These are phyloP conservation scores for Penicillium maclennaniae DNA, from an alignment of 495 filamentous ascomycete genomes.

Conservation along the genomic window DNA sequence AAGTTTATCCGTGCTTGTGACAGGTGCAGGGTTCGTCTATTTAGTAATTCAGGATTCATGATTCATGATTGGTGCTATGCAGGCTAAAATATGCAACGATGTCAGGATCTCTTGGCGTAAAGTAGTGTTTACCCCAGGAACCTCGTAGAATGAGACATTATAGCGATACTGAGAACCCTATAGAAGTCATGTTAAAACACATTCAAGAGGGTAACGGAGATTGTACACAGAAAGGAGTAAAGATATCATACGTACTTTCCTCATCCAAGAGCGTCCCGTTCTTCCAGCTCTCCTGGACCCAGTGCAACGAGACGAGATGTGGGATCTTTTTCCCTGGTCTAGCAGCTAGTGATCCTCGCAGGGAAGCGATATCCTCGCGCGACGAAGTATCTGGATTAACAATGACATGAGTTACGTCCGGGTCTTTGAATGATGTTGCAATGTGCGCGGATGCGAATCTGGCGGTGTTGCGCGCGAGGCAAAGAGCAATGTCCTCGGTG, in stretches of 20 bases:
- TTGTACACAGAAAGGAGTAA: neutral
- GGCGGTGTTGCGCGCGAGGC: conserved; percentile 44
- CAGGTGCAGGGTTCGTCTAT: neutral
- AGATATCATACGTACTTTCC: conserved; percentile 56
- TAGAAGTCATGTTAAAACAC: neutral
- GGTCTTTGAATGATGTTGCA: conserved; percentile 16
- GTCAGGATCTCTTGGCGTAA: no score
- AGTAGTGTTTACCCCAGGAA: neutral
- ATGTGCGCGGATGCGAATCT: conserved; percentile 59
- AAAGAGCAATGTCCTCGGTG: conserved; percentile 10
- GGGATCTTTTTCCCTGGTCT: conserved; percentile 50
- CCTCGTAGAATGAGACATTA: neutral
- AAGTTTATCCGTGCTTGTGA: neutral
- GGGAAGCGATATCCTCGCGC: conserved; percentile 18
- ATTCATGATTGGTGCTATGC: neutral
- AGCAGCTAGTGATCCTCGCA: conserved; percentile 27
- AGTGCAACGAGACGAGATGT: conserved; percentile 64
- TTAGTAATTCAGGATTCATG: neutral
- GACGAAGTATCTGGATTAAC: conserved; percentile 19
- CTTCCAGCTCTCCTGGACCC: conserved; percentile 78
- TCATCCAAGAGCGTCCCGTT: conserved; percentile 81
- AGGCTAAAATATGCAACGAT: neutral
- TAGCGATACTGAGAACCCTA: neutral
- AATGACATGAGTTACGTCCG: conserved; percentile 35
- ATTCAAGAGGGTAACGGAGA: neutral